Base-by-base conservation (phyloP, 1,284 basidiomycete genomes). In the Heterobasidion parviporum region DNA sequence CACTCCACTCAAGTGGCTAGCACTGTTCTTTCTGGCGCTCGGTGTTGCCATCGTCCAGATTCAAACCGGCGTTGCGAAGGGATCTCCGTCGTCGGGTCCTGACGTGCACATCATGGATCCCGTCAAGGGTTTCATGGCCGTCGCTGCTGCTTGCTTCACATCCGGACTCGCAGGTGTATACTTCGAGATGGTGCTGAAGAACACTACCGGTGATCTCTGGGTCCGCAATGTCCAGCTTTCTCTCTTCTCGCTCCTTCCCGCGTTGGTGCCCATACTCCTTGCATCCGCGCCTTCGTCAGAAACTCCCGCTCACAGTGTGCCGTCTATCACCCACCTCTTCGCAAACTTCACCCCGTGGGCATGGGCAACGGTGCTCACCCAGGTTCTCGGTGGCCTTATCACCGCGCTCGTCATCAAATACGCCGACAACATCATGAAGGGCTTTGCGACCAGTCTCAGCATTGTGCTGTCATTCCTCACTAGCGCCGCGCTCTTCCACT, bases 21-120 rank as follows among this genome's bases (percentile, higher is more conserved):
- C 91, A 0, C 75, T 97, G 10, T 76, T 92, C 64, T 82, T 91
- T 71, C 77, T 97, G 50, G 93, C 92, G 1, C 76, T 92, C 7
- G 94, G 94, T 14, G 94, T 97, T 14, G 94, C 87, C 26, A 87
- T 96, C 63, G 93, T 97, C 1, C 94, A 97, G 70, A 87, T 96
- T 16, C 92, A 94, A 68, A 79, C 75, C 14, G 71, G 53, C 51
- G 54, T 57, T 6, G 50, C 59, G 9, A 60, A 58, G 47, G 52
- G 3, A 8, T 47, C 53, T 3, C 51, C 53, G 3, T 55, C 53
- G 7, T 45, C 44, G 38, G 16, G 38, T 18, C 41, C 36, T 10
- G 59, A 60, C 54, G 55, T 54, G 8, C 72, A 80, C 56, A 70
- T 74, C 44, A 82, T 88, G 85, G 78, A 80, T 65, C 85, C 87